Conservation (phyloP, 805 yeast genomes). For the Diddensiella caesifluorescens region DNA sequence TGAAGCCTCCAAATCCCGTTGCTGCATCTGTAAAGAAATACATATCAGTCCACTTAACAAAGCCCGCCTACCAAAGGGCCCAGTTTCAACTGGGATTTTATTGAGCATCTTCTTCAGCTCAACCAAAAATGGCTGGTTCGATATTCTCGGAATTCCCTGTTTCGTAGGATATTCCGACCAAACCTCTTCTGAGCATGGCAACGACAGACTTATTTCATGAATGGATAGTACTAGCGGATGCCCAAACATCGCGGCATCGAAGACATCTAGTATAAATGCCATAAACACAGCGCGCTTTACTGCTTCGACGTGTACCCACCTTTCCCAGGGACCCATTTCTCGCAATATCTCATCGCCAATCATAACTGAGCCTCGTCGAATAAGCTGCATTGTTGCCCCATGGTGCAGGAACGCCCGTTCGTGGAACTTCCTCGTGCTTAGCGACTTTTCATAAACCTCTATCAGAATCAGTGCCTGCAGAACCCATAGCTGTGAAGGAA, state of each 20-base stretch:
- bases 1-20: conserved; percentile 57
- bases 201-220: conserved; percentile 54
- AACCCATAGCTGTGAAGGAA: conserved; percentile 74
- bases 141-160: conserved; percentile 18
- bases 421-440: conserved; percentile 61
- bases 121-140: conserved; percentile 42
- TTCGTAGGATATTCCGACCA: conserved; percentile 42
- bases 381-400: conserved; percentile 75
- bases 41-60: conserved; percentile 62
- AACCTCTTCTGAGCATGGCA: conserved; percentile 58
- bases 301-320: conserved; percentile 78
- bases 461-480: conserved; percentile 66
- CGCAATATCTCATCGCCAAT: conserved; percentile 20
- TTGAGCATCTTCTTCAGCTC: conserved; percentile 55
- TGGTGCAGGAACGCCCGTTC: conserved; percentile 84
- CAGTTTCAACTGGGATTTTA: conserved; percentile 43
- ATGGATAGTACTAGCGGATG: conserved; percentile 56
- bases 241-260: conserved; percentile 76
- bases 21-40: conserved; percentile 67
- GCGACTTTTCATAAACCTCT: conserved; percentile 77
- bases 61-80: conserved; percentile 61
- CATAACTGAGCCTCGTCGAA: conserved; percentile 69
- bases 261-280: conserved; percentile 76
- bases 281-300: conserved; percentile 72
- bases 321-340: conserved; percentile 41